Evolutionary conservation across 257 asterid genomes (phyloP), one percentile per base, ranked within the genome.

Genomic region (Solanum medicagineum): DNA sequence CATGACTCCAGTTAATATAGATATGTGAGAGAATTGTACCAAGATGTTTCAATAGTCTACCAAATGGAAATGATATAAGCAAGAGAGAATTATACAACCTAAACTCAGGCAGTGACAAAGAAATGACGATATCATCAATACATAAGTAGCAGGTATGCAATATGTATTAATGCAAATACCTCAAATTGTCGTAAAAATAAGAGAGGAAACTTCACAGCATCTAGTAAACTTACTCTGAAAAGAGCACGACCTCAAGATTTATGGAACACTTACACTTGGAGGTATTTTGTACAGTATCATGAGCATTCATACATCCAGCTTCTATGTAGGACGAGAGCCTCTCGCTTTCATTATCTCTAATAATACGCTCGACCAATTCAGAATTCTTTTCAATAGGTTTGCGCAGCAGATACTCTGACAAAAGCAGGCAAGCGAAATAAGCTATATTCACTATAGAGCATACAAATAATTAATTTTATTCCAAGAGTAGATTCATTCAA

Each of bases 251-350:
- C 20, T 20, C 79, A n/a, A 36, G 20, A 62, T 20, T 42, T 47
- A 47, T 7, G 49, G 17, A 47, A 86, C 81, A 84, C 98, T 91
- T 91, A 95, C 99, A 94, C 93, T 93, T 92, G 90, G 88, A 90
- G 81, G 89, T 87, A 83, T 85, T 89, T 36, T 90, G 94, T 71
- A 87, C 80, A 51, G 89, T 84, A 83, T 93, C 98, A 82, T 88
- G 87, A 44, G 56, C 56, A 82, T 92, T 91, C 70, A 86, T 11
- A 74, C 92, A 92, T 87, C 97, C 97, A 83, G 97, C 94, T 84
- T 91, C 91, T 69, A 94, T 80, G 68, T 94, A 95, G 29, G 97
- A 90, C 19, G 85, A 70, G 59, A 93, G 87, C 90, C 98, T 90
- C 87, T 69, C 88, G 36, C 97, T 89, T 82, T 90, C 91, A 84